Conservation (phyloP, 1,139 yeast genomes). For the Lodderomyces parapsilosis region DNA sequence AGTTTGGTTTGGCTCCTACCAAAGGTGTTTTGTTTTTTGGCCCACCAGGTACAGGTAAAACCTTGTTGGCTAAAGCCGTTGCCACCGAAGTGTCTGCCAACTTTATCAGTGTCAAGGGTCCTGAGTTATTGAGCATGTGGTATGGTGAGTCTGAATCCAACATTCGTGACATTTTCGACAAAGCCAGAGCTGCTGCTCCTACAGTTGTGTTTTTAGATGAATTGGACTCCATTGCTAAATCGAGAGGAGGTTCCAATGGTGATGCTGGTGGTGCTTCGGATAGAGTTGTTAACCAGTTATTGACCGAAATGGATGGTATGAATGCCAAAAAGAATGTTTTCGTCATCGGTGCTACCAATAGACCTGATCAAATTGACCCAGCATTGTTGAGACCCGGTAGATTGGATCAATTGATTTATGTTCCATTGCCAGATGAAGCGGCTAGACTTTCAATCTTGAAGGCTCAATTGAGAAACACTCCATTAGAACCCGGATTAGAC, state of each 20-base stretch:
- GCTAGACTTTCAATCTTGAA: slow-evolving; percentile 91
- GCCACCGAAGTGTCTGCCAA: slow-evolving; percentile 98
- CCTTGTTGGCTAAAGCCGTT: slow-evolving; percentile 94
- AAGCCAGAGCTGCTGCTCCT: slow-evolving; percentile 99
- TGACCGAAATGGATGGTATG: slow-evolving; percentile 99
- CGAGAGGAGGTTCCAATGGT: slow-evolving; percentile 89
- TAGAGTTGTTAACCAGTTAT: slow-evolving; percentile 95
- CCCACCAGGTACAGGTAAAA: slow-evolving; percentile 99
- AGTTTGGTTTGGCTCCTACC: slow-evolving; percentile 95
- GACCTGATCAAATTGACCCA: slow-evolving; percentile 99
- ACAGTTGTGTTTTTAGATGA: slow-evolving; percentile 97
- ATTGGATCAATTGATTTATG: slow-evolving; percentile 96
- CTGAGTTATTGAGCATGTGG: slow-evolving; percentile 97
- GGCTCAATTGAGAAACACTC: slow-evolving; percentile 98
- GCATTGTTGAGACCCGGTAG: slow-evolving; percentile 99
- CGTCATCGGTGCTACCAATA: slow-evolving; percentile 97
- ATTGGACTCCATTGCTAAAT: slow-evolving; percentile 95
- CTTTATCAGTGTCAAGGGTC: slow-evolving; percentile 95
- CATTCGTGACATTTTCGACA: slow-evolving; percentile 95
- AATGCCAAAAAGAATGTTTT: slow-evolving; percentile 98
- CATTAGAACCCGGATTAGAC: slow-evolving; percentile 95
- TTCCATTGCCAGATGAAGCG: slow-evolving; percentile 93
- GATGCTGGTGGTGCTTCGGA: slow-evolving; percentile 99
- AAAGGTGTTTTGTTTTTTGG: slow-evolving; percentile 98
- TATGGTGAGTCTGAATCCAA: slow-evolving; percentile 98